A percentile compares a stretch with the other conserved stretches of the same genome.
Conservation (phyloP, 2,329 filamentous ascomycete genomes). For the Trichoderma gracile region DNA sequence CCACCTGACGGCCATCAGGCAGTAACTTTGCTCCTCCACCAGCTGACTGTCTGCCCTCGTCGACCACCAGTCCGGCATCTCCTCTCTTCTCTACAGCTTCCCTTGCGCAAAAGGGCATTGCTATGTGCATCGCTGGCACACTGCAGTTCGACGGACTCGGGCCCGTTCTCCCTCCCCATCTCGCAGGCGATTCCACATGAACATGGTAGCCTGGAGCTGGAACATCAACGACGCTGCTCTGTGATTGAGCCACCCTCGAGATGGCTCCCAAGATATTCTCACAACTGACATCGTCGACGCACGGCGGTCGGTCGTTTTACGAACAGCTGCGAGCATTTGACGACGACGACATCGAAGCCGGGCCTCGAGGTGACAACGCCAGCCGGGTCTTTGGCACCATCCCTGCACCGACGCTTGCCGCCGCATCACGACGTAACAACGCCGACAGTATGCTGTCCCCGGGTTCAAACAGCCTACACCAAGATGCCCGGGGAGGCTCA, state of each 20-base stretch:
- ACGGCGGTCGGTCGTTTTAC: slow-evolving; percentile 49
- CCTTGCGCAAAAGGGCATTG: neutral
- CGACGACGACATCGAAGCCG: slow-evolving; percentile 45
- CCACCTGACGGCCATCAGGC: slow-evolving; percentile 19
- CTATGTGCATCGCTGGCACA: slow-evolving; percentile 10
- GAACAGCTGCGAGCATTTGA: slow-evolving; percentile 49
- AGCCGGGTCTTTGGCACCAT: slow-evolving; percentile 53
- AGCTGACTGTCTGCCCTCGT: slow-evolving; percentile 5
- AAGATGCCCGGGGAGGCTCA: slow-evolving; percentile 7
- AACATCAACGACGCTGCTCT: neutral
- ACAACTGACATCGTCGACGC: slow-evolving; percentile 39
- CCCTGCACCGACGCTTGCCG: slow-evolving; percentile 48
- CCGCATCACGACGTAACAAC: slow-evolving; percentile 51
- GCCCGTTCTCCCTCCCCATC: neutral
- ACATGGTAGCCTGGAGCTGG: slow-evolving; percentile 1
- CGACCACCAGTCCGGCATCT: neutral
- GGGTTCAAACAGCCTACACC: slow-evolving; percentile 26
- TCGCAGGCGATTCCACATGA: slow-evolving; percentile 14
- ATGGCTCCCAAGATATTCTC: slow-evolving; percentile 55
- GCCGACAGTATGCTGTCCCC: slow-evolving; percentile 40
- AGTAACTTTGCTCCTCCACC: neutral
- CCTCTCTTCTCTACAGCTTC: neutral
- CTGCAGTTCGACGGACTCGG: neutral
- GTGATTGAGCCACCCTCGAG: slow-evolving; percentile 17
- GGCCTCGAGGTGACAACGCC: slow-evolving; percentile 55